A percentile compares a stretch with the other conserved stretches of the same genome.
Conservation (phyloP, 495 filamentous ascomycete species). For the Chaetomium cochliodes region DNA sequence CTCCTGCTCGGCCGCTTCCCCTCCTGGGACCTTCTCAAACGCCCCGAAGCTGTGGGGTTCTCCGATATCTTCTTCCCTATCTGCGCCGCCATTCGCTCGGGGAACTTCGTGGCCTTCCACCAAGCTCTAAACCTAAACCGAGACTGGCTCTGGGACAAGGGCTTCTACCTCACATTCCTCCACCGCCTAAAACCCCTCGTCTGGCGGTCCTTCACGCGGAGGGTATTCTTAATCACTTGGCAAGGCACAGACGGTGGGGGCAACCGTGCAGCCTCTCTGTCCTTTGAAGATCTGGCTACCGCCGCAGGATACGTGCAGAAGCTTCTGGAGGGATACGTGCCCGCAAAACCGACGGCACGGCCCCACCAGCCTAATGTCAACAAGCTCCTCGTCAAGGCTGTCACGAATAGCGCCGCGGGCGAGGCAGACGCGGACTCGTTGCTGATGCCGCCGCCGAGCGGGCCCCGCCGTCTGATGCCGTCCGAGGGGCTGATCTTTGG, state of each 20-base stretch:
- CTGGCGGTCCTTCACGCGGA: constrained; percentile 79
- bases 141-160: constrained; percentile 73
- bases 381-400: constrained; percentile 43
- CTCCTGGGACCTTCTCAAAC: constrained; percentile 58
- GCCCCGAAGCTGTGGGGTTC: constrained; percentile 72
- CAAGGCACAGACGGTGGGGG: constrained; percentile 56
- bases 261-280: constrained; percentile 57
- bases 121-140: constrained; percentile 54
- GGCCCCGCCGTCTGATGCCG: constrained; percentile 47
- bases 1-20: constrained; percentile 86
- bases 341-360: constrained; percentile 30
- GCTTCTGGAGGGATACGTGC: constrained; percentile 51
- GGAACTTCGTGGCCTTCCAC: constrained; percentile 76
- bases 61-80: constrained; percentile 70
- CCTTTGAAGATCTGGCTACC: constrained; percentile 54
- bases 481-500: constrained; percentile 51
- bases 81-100: constrained; percentile 67
- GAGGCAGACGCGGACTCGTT: constrained; percentile 27
- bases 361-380: constrained; percentile 30
- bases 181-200: constrained; percentile 76
- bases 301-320: constrained; percentile 53
- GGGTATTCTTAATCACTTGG: constrained; percentile 60
- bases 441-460: constrained; percentile 47
- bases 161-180: constrained; percentile 67
- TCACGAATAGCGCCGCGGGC: constrained; percentile 39